A percentile compares a stretch with the other conserved stretches of the same genome.
Conservation (phyloP, 1,284 basidiomycete species). For the Ustilago tritici region DNA sequence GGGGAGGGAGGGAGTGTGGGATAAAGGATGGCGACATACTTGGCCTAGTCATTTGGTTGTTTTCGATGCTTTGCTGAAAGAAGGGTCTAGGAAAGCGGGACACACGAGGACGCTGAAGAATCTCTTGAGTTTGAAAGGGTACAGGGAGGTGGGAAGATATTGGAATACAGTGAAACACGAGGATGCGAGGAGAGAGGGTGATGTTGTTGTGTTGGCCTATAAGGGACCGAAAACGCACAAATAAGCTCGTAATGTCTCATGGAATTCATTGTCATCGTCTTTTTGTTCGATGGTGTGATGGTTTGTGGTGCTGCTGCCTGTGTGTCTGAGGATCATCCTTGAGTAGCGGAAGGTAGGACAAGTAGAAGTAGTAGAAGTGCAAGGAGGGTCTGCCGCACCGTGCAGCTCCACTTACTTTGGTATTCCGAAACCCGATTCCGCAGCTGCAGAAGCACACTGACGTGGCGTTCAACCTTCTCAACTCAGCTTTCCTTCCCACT, state of each 20-base stretch:
- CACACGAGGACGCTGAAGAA: constrained; percentile 70
- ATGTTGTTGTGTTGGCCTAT: constrained; percentile 78
- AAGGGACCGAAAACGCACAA: constrained; percentile 29
- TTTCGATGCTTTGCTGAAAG: constrained; percentile 78
- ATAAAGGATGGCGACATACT: constrained; percentile 75
- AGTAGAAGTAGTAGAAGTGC: background rate
- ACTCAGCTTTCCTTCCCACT: constrained; percentile 6
- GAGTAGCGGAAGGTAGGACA: background rate
- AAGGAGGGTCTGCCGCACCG: constrained; percentile 10
- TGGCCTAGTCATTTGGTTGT: constrained; percentile 85
- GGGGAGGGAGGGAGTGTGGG: constrained; percentile 19
- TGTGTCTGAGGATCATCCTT: background rate
- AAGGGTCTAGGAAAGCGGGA: constrained; percentile 37
- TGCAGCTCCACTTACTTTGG: constrained; percentile 18
- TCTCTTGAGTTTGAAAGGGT: constrained; percentile 76
- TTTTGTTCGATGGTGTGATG: background rate
- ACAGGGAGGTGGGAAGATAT: constrained; percentile 76
- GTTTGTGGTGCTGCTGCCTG: background rate
- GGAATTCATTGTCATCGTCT: too few relatives aligned
- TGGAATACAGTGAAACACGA: constrained; percentile 83
- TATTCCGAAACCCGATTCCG: constrained; percentile 11
- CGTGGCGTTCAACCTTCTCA: constrained; percentile 7
- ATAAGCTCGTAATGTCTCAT: background rate
- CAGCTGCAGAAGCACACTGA: constrained; percentile 4
- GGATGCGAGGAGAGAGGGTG: constrained; percentile 79